These are phyloP conservation scores for Phaeoacremonium minimum DNA, from an alignment of 2,329 filamentous ascomycete species.

Conservation along the genomic window DNA sequence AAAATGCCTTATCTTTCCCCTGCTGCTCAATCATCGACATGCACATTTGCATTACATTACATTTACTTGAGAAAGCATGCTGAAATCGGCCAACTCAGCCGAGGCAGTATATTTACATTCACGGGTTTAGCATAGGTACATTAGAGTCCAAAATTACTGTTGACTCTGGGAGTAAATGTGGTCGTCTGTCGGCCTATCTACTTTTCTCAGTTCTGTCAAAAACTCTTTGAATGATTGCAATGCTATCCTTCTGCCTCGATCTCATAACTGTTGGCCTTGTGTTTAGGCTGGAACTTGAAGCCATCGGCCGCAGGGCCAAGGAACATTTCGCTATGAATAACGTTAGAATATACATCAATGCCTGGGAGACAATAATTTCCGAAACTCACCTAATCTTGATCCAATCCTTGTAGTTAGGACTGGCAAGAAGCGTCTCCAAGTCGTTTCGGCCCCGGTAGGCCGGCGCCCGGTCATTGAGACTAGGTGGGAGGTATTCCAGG, in stretches of 20 bases:
- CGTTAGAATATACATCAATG: constrained; percentile 7
- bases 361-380: constrained; percentile 4
- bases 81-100: too few species aligned
- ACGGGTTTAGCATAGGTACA: too few species aligned
- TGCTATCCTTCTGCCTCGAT: constrained; percentile 71
- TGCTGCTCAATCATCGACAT: too few species aligned
- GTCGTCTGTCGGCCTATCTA: too few species aligned
- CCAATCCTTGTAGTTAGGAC: constrained; percentile 93
- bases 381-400: constrained; percentile 86
- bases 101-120: too few species aligned
- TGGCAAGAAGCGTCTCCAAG: constrained; percentile 87
- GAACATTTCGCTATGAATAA: constrained; percentile 80
- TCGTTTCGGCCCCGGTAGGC: constrained; percentile 81
- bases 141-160: too few species aligned
- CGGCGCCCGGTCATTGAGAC: constrained; percentile 84
- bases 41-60: too few species aligned
- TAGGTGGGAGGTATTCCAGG: constrained; percentile 82
- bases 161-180: too few species aligned
- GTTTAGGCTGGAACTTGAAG: constrained; percentile 95
- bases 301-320: constrained; percentile 83
- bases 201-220: too few species aligned
- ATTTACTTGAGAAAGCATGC: too few species aligned
- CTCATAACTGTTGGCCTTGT: constrained; percentile 91
- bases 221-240: too few species aligned
- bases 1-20: too few species aligned